Evolutionary conservation across 2,329 filamentous ascomycete species (phyloP).

Genomic region (Epichloe coenophiala): DNA sequence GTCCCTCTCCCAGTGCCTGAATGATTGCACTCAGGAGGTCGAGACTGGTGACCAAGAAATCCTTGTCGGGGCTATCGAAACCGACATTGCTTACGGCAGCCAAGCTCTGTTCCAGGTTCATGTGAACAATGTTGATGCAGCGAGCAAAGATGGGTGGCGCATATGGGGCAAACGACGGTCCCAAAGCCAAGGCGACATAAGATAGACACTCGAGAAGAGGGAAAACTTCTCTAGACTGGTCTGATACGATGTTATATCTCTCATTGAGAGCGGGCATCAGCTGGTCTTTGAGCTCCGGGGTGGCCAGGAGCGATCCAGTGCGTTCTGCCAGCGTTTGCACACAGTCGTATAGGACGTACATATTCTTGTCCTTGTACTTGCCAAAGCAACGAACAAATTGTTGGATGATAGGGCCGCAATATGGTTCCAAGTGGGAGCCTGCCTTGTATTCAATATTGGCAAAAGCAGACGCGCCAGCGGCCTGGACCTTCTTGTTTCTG

Average conservation of each 20-base stretch:
- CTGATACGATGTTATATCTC: constrained; percentile 73
- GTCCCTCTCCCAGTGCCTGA: constrained; percentile 64
- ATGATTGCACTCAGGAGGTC: constrained; percentile 89
- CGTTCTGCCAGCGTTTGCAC: constrained; percentile 93
- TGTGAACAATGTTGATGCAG: constrained; percentile 82
- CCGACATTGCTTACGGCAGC: constrained; percentile 53
- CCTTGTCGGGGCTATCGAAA: constrained; percentile 78
- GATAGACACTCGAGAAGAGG: constrained; percentile 92
- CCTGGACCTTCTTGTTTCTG: constrained; percentile 94
- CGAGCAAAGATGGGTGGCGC: constrained; percentile 75
- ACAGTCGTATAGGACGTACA: constrained; percentile 97
- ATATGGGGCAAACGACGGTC: constrained; percentile 70
- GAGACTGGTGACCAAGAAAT: constrained; percentile 89
- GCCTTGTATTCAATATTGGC: constrained; percentile 93
- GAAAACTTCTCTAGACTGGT: constrained; percentile 87
- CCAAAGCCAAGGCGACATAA: constrained; percentile 80
- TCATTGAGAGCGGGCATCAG: constrained; percentile 89
- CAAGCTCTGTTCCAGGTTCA: constrained; percentile 73
- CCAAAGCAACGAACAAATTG: constrained; percentile 88
- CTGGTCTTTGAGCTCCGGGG: constrained; percentile 61
- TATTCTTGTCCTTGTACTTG: constrained; percentile 97
- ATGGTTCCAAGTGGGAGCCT: constrained; percentile 65
- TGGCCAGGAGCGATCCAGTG: constrained; percentile 69
- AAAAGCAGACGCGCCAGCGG: constrained; percentile 90
- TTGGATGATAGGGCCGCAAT: constrained; percentile 77